These are phyloP conservation scores for Calonectria pseudoturangicola DNA, from an alignment of 2,329 filamentous ascomycete genomes.

Conservation along the genomic window DNA sequence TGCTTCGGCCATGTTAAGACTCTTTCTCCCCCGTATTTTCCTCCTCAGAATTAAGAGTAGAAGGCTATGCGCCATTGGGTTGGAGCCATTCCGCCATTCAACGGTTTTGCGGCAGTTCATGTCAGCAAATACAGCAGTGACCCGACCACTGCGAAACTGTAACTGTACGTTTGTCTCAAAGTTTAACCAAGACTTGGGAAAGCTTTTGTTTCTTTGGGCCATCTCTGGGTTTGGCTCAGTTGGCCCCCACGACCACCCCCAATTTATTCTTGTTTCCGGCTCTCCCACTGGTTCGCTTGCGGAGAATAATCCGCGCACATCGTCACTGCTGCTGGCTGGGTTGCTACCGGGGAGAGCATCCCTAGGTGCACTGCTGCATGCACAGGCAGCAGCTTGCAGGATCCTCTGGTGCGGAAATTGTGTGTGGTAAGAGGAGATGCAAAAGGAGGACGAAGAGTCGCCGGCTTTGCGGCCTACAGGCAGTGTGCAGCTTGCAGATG, in stretches of 20 bases:
- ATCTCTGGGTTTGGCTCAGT: constrained; percentile 11
- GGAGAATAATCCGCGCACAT: constrained; percentile 36
- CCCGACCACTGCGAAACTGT: not conserved
- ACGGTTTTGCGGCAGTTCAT: not conserved
- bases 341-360: constrained; percentile 32
- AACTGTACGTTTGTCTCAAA: constrained; percentile 14
- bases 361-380: constrained; percentile 28
- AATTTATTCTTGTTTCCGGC: constrained; percentile 37
- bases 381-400: constrained; percentile 8
- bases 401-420: constrained; percentile 27
- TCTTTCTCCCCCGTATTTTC: not conserved
- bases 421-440: not conserved
- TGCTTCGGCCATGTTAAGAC: not conserved
- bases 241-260: constrained; percentile 39
- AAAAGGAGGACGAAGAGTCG: constrained; percentile 1
- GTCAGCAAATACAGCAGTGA: not conserved
- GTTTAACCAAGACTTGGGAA: constrained; percentile 17
- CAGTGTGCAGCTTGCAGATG: constrained; percentile 36
- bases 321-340: constrained; percentile 29
- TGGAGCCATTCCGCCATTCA: not conserved
- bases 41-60: not conserved
- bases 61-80: not conserved
- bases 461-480: constrained; percentile 22
- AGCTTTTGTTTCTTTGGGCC: constrained; percentile 1
- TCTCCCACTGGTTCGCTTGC: constrained; percentile 45